Conservation (phyloP, 1,284 basidiomycete genomes). For the Lignosus rhinocerotis region DNA sequence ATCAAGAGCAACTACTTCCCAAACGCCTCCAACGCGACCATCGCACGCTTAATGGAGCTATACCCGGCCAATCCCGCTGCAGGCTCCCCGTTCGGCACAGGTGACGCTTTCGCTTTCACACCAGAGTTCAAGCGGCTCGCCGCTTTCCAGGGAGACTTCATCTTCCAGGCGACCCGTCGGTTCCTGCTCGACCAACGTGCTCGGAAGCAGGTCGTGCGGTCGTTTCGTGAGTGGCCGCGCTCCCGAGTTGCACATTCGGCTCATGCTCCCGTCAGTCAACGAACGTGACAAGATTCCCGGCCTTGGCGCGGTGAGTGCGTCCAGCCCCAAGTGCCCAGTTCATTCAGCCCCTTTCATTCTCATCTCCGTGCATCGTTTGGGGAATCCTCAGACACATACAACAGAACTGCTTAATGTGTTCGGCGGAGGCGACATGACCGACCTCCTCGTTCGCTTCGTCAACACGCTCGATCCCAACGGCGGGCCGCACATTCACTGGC, state of each 20-base stretch:
- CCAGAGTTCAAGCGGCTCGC: constrained; percentile 53
- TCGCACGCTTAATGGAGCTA: constrained; percentile 27
- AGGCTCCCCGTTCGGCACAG: constrained; percentile 55
- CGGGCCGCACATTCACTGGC: constrained; percentile 42
- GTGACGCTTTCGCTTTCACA: constrained; percentile 42
- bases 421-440: constrained; percentile 22
- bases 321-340: too few species aligned
- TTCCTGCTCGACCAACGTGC: constrained; percentile 35
- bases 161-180: constrained; percentile 49
- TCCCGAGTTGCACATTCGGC: background rate
- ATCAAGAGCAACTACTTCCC: constrained; percentile 23
- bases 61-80: constrained; percentile 40
- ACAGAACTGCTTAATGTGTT: constrained; percentile 24
- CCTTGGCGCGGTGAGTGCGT: constrained; percentile 44
- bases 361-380: background rate
- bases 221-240: constrained; percentile 39
- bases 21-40: constrained; percentile 7
- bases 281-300: constrained; percentile 46
- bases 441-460: constrained; percentile 24
- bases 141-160: constrained; percentile 47
- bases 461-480: constrained; percentile 36
- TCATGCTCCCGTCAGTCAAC: constrained; percentile 35
- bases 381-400: constrained; percentile 6
- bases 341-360: too few species aligned
- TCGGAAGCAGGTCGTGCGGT: constrained; percentile 46